These are phyloP conservation scores for Eutrema heterophyllum DNA, from an alignment of 345 rosid genomes.

Conservation along the genomic window DNA sequence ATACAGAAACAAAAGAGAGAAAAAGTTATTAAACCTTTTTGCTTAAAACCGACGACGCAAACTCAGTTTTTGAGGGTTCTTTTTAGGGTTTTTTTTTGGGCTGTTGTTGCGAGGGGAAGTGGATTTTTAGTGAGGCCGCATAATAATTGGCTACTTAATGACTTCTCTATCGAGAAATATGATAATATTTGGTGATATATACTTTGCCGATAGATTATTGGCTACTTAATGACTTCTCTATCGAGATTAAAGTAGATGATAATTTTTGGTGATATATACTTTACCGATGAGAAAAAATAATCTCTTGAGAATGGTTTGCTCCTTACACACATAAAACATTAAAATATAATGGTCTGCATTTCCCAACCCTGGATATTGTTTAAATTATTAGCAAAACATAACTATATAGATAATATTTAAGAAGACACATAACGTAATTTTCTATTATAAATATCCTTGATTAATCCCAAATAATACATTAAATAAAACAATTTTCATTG, in stretches of 20 bases:
- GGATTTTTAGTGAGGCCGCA: slow-evolving; percentile 8
- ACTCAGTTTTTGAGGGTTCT: neutral
- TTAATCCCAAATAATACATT: neutral
- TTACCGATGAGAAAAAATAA: slow-evolving; percentile 2
- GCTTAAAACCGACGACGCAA: slow-evolving; percentile 34
- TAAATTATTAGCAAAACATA: neutral
- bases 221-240: slow-evolving; percentile 55
- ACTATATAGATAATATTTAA: neutral
- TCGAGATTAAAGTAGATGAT: slow-evolving; percentile 36
- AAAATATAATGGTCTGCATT: neutral
- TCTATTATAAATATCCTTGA: neutral
- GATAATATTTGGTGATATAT: slow-evolving; percentile 16
- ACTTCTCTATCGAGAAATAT: slow-evolving; percentile 63
- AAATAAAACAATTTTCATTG: neutral
- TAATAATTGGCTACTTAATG: slow-evolving; percentile 43
- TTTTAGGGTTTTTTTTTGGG: neutral
- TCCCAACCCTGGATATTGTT: neutral
- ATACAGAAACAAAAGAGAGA: slow-evolving; percentile 9
- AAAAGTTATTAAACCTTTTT: slow-evolving; percentile 45
- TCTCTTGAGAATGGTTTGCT: neutral
- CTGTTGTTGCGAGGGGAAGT: neutral
- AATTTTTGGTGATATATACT: slow-evolving; percentile 32
- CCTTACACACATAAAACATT: neutral
- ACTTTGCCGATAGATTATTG: slow-evolving; percentile 26
- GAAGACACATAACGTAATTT: neutral